Evolutionary conservation across 1,139 yeast species (phyloP), one percentile per base, ranked within the genome.

Genomic region (Pichia inconspicua): DNA sequence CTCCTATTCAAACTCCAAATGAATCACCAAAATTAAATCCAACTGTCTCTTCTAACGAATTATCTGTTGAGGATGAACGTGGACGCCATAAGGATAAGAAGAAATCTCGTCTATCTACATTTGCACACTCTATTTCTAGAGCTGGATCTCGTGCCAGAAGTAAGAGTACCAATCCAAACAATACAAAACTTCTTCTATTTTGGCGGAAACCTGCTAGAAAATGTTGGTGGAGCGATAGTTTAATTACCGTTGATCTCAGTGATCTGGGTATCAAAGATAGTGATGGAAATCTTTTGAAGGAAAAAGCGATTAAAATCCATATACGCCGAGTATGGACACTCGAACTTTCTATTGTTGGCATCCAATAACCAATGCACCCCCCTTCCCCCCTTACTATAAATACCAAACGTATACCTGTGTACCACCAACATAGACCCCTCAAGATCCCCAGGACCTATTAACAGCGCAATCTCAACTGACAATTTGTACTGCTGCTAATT

Each of bases 181-280:
- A 79, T 4, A 86, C 92, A 35, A 92, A 94, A 63, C 74, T 94
- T 48, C 73, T 94, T 38, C 71, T 94, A 50, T 94, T 94, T 64
- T 94, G 98, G 98, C 77, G 96, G 54, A 92, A 92, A 63, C 99
- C 99, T 0, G 99, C 99, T 1, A 76, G 98, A 61, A 94, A 94
- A 64, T 94, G 99, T 68, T 94, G 99, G 99, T 94, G 99, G 99
- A 84, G 86, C 12, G 84, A 84, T 59, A 80, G 79, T 42, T 69
- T 73, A 43, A 70, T 80, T 22, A 76, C 74, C 7, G 70, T 88
- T 32, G 74, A 73, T 35, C 70, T 84, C 10, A 49, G 62, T 10
- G 58, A 56, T 7, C 34, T 64, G 30, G 64, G 60, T 3, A 45
- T 64, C 14, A 63, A 46, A 25, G 58, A 58, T 46, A 39, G 47